These are phyloP conservation scores for Glycine soja DNA, from an alignment of 306 rosid species.

Conservation along the genomic window DNA sequence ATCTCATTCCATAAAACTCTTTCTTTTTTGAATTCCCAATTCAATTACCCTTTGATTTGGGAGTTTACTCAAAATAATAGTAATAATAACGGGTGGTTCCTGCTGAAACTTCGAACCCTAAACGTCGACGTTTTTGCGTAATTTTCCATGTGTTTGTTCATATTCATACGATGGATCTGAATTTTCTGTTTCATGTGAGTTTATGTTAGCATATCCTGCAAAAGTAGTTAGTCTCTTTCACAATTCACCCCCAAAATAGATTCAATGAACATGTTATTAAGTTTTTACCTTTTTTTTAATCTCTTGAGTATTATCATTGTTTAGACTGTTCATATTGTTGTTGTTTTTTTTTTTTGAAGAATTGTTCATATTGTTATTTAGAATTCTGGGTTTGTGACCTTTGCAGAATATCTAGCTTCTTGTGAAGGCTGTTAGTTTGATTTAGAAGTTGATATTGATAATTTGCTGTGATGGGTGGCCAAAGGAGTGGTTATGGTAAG, in stretches of 20 bases:
- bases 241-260: background rate
- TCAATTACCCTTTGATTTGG: background rate
- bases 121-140: background rate
- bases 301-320: background rate
- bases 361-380: background rate
- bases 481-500: slow-evolving; percentile 76
- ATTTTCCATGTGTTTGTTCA: slow-evolving; percentile 3
- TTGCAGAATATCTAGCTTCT: slow-evolving; percentile 25
- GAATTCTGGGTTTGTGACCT: background rate
- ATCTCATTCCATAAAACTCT: background rate
- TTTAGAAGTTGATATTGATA: slow-evolving; percentile 44
- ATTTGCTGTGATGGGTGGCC: slow-evolving; percentile 71
- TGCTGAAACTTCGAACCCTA: background rate
- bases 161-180: background rate
- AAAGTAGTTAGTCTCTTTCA: background rate
- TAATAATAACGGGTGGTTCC: background rate
- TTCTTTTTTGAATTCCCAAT: slow-evolving; percentile 4
- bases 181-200: background rate
- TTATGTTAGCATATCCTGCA: slow-evolving; percentile 15
- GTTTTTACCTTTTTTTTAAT: background rate
- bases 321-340: background rate
- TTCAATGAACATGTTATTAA: background rate
- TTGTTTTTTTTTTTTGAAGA: background rate
- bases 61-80: background rate
- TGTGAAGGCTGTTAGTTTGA: slow-evolving; percentile 17